Evolutionary conservation across 768 basidiomycete species (phyloP).

Genomic region (Vishniacozyma victoriae): DNA sequence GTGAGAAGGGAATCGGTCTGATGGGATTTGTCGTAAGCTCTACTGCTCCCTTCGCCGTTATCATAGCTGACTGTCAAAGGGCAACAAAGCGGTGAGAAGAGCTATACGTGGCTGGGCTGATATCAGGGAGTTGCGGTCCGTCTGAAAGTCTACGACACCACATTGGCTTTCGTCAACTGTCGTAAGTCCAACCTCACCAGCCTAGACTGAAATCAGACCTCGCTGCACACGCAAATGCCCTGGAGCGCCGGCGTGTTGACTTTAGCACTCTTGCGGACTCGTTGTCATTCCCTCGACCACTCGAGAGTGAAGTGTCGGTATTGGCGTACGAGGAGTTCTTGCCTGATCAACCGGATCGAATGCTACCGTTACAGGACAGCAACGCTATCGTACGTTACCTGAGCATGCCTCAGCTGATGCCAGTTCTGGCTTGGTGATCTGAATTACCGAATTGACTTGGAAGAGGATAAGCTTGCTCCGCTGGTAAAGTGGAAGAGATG

Average conservation of each 20-base stretch:
- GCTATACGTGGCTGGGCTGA: not conserved
- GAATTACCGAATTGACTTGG: constrained; percentile 40
- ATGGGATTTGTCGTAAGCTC: constrained; percentile 33
- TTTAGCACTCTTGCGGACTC: constrained; percentile 18
- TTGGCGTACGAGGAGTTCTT: constrained; percentile 27
- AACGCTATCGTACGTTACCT: constrained; percentile 13
- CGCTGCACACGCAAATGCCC: constrained; percentile 35
- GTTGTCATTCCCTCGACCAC: constrained; percentile 20
- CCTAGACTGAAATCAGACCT: constrained; percentile 23
- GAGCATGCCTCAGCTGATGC: not conserved
- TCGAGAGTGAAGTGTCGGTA: constrained; percentile 7
- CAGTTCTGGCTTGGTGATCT: constrained; percentile 45
- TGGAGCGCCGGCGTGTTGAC: constrained; percentile 28
- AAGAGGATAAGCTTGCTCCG: constrained; percentile 20
- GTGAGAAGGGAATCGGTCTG: constrained; percentile 35
- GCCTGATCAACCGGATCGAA: constrained; percentile 13
- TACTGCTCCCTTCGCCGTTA: not conserved
- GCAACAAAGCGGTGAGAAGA: constrained; percentile 34
- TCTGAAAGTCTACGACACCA: constrained; percentile 32
- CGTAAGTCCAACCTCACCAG: constrained; percentile 16
- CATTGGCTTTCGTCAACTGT: constrained; percentile 34
- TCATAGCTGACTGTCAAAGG: constrained; percentile 13
- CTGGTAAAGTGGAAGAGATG: constrained; percentile 26
- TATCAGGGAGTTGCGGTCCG: constrained; percentile 33
- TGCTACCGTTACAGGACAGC: constrained; percentile 19